A percentile compares a stretch with the other conserved stretches of the same genome.
Conservation (phyloP, 305 asterid species). For the Plantago rigida region DNA sequence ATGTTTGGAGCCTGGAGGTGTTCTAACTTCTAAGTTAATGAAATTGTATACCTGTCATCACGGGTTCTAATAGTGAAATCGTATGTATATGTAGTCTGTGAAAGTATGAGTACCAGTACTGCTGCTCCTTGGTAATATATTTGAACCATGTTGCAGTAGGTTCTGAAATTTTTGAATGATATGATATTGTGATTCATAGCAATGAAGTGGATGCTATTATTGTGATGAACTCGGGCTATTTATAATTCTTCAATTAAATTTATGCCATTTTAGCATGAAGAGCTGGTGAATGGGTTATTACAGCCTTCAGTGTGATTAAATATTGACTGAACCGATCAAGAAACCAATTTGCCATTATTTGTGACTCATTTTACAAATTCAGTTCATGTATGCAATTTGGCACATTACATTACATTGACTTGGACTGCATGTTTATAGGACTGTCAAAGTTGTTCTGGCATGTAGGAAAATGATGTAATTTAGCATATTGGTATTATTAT, state of each 20-base stretch:
- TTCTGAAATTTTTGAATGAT: too few species aligned
- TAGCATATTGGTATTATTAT: background rate
- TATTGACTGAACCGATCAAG: too few species aligned
- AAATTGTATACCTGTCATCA: background rate
- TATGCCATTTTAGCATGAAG: too few species aligned
- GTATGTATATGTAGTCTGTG: background rate
- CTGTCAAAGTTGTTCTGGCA: background rate
- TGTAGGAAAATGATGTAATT: slow-evolving; percentile 7
- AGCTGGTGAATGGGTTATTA: too few species aligned
- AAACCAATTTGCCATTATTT: too few species aligned
- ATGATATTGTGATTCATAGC: too few species aligned
- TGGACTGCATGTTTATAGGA: background rate
- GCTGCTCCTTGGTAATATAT: background rate
- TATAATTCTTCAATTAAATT: too few species aligned
- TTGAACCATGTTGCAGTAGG: too few species aligned
- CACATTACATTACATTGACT: background rate
- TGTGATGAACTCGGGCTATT: too few species aligned
- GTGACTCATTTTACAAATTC: too few species aligned
- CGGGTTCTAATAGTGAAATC: background rate
- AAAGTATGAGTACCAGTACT: background rate
- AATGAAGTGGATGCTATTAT: too few species aligned
- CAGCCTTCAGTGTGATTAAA: too few species aligned
- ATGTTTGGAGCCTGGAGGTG: background rate
- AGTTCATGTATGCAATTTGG: background rate
- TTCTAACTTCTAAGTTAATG: background rate